Percentiles rank a stretch among this genome's conserved stretches.
Conservation (phyloP, 306 rosid genomes). For the Gynostemma pentaphyllum region DNA sequence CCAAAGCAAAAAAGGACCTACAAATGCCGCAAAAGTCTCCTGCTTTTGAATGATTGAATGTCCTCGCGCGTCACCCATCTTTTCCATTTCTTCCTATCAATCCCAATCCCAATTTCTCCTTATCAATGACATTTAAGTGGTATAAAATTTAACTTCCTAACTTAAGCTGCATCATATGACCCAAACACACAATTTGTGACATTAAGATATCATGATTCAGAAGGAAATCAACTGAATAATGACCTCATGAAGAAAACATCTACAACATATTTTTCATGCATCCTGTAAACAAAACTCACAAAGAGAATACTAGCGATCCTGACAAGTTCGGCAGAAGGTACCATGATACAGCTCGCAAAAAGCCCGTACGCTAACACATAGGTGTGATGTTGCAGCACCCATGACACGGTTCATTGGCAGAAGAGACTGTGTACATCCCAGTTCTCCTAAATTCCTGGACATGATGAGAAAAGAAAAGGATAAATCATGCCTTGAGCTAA, state of each 20-base stretch:
- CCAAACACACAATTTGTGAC: slow-evolving; percentile 12
- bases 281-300: slow-evolving; percentile 89
- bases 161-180: slow-evolving; percentile 18
- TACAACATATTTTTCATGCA: slow-evolving; percentile 17
- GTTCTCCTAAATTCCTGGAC: slow-evolving; percentile 66
- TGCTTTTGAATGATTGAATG: slow-evolving; percentile 42
- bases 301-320: slow-evolving; percentile 95
- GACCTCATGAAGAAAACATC: slow-evolving; percentile 6
- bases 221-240: background rate
- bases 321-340: slow-evolving; percentile 97
- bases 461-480: background rate
- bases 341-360: slow-evolving; percentile 88
- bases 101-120: slow-evolving; percentile 59
- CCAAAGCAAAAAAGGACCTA: slow-evolving; percentile 36
- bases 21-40: slow-evolving; percentile 41
- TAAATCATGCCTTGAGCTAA: background rate
- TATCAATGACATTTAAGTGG: slow-evolving; percentile 37
- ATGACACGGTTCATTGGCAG: slow-evolving; percentile 35
- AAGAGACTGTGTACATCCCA: slow-evolving; percentile 70
- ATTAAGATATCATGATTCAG: slow-evolving; percentile 3
- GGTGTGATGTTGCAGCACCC: slow-evolving; percentile 51
- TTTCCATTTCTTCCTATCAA: slow-evolving; percentile 84
- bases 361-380: slow-evolving; percentile 41
- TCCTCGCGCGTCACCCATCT: slow-evolving; percentile 70
- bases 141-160: slow-evolving; percentile 32